A percentile compares a stretch with the other conserved stretches of the same genome.
Conservation (phyloP, 75 land plant species). For the Selaginella moellendorffii region DNA sequence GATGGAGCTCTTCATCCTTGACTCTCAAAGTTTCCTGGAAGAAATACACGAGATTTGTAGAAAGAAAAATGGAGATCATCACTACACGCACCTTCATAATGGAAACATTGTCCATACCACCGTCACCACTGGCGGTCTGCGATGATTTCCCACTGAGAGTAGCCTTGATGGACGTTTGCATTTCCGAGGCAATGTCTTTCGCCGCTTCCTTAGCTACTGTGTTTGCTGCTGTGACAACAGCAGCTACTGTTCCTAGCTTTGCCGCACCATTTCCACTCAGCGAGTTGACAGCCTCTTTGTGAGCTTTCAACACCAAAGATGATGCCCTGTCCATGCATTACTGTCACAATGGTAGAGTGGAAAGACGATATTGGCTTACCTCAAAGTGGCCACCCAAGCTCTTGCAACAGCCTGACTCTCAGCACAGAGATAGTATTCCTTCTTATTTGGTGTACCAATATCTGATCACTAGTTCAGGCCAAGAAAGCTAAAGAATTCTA, state of each 20-base stretch:
- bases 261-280: conserved; percentile 83
- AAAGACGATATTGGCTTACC: conserved; percentile 22
- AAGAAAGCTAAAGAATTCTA: too few species aligned
- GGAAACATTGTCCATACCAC: conserved; percentile 63
- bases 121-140: conserved; percentile 26
- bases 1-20: conserved; percentile 88
- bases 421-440: conserved; percentile 90
- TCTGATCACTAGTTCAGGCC: too few species aligned
- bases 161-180: conserved; percentile 55
- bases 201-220: conserved; percentile 73
- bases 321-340: conserved; percentile 47
- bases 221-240: conserved; percentile 97
- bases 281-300: conserved; percentile 89
- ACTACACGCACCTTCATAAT: conserved; percentile 67
- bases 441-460: conserved; percentile 83
- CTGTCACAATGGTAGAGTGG: background rate
- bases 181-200: conserved; percentile 76
- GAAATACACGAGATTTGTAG: background rate
- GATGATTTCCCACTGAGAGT: conserved; percentile 31
- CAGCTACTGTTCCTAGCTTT: conserved; percentile 80
- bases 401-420: conserved; percentile 90
- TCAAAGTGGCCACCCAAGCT: conserved; percentile 96
- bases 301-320: conserved; percentile 84
- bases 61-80: too few species aligned
- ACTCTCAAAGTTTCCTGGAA: conserved; percentile 80